phyloP scores from a whole-genome alignment of 2,329 filamentous ascomycete genomes.

The Xylaria sp. region DNA sequence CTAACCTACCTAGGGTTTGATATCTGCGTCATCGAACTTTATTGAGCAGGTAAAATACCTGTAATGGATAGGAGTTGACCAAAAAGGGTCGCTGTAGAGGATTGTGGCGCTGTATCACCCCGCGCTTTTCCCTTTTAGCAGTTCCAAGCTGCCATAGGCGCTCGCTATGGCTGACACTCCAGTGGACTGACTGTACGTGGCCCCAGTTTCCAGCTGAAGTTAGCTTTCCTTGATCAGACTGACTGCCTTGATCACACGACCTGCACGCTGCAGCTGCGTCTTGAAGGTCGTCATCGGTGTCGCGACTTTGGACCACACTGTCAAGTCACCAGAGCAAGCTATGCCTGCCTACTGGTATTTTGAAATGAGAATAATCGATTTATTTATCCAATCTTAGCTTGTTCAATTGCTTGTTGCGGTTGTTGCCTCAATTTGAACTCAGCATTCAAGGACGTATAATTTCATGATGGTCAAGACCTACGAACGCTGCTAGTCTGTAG shows the following conservation, averaged over 20 bases:
- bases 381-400: not conserved
- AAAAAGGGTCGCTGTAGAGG: not conserved
- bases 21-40: not conserved
- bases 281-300: conserved; percentile 14
- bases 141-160: not conserved
- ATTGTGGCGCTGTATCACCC: conserved; percentile 24
- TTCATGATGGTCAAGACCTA: conserved; percentile 23
- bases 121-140: conserved; percentile 31
- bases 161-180: not conserved
- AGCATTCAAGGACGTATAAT: not conserved
- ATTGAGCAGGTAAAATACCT: not conserved
- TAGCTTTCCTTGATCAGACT: conserved; percentile 25
- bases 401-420: not conserved
- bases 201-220: conserved; percentile 3
- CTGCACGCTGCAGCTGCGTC: not conserved
- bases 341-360: not conserved
- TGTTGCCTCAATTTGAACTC: not conserved
- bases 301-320: conserved; percentile 10
- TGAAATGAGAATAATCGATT: not conserved
- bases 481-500: conserved; percentile 3
- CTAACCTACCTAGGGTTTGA: not conserved
- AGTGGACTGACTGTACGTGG: not conserved
- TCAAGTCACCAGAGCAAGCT: conserved; percentile 4
- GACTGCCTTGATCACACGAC: conserved; percentile 29
- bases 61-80: not conserved